Evolutionary conservation across 352 stramenopile species (phyloP).

Genomic region (Blastocystis hominis): DNA sequence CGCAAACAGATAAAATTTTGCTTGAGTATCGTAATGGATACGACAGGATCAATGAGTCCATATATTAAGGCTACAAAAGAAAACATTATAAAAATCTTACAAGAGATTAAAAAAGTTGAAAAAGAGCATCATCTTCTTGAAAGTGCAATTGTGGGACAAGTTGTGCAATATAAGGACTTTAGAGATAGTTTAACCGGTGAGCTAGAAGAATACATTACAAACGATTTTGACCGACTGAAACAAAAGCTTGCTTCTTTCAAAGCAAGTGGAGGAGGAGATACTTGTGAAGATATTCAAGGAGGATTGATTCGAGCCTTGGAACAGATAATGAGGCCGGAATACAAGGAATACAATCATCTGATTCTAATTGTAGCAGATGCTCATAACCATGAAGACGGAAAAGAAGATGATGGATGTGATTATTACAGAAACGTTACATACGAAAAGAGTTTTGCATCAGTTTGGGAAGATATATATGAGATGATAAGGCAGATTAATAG

Average conservation of each 20-base stretch:
- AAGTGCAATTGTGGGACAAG: slow-evolving; percentile 7
- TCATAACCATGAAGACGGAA: background rate
- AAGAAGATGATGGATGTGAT: no score
- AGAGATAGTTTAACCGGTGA: no score
- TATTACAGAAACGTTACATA: no score
- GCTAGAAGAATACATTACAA: background rate
- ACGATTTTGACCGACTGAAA: background rate
- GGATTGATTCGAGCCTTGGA: background rate
- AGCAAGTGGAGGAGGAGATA: background rate
- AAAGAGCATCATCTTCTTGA: background rate
- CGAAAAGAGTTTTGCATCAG: no score
- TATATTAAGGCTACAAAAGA: background rate
- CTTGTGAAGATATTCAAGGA: no score
- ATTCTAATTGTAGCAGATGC: background rate
- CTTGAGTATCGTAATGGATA: background rate
- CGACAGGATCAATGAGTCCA: background rate
- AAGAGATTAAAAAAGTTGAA: background rate
- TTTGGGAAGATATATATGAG: no score
- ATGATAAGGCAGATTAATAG: no score
- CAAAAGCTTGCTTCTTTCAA: background rate
- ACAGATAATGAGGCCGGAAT: background rate
- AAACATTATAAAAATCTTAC: background rate
- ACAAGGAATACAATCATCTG: slow-evolving; percentile 22
- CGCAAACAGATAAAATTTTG: no score
- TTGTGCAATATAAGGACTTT: no score